Conservation (phyloP, 2,329 filamentous ascomycete genomes). For the Stemphylium lycopersici region DNA sequence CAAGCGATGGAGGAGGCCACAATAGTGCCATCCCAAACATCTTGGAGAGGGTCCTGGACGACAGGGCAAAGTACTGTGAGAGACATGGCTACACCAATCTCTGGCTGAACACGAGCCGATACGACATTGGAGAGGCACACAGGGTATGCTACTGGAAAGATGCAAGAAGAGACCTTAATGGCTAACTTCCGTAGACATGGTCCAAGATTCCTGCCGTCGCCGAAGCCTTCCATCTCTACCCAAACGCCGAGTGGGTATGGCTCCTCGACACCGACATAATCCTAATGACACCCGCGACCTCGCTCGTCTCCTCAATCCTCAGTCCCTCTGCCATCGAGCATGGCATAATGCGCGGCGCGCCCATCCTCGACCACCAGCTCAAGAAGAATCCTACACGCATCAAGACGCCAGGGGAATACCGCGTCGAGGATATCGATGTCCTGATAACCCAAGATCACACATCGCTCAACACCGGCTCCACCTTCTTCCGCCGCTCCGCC, state of each 20-base stretch:
- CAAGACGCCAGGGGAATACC: conserved; percentile 33
- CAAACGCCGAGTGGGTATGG: conserved; percentile 51
- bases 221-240: conserved; percentile 48
- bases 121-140: conserved; percentile 46
- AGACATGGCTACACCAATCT: conserved; percentile 48
- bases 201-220: conserved; percentile 51
- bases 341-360: conserved; percentile 33
- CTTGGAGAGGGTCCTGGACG: conserved; percentile 40
- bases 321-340: conserved; percentile 40
- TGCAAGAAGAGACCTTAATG: background rate
- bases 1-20: conserved; percentile 51
- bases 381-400: conserved; percentile 38
- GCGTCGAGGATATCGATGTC: conserved; percentile 47
- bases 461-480: conserved; percentile 49
- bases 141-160: conserved; percentile 29
- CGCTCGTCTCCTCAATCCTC: conserved; percentile 42
- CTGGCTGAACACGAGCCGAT: conserved; percentile 51
- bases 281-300: conserved; percentile 47
- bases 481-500: conserved; percentile 48
- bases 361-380: conserved; percentile 36
- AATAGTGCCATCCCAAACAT: conserved; percentile 50
- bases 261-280: conserved; percentile 52
- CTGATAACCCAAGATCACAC: conserved; percentile 51
- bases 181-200: conserved; percentile 37
- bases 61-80: conserved; percentile 47